phyloP scores from a whole-genome alignment of 1,284 basidiomycete genomes.

The Entoloma clypeatum region DNA sequence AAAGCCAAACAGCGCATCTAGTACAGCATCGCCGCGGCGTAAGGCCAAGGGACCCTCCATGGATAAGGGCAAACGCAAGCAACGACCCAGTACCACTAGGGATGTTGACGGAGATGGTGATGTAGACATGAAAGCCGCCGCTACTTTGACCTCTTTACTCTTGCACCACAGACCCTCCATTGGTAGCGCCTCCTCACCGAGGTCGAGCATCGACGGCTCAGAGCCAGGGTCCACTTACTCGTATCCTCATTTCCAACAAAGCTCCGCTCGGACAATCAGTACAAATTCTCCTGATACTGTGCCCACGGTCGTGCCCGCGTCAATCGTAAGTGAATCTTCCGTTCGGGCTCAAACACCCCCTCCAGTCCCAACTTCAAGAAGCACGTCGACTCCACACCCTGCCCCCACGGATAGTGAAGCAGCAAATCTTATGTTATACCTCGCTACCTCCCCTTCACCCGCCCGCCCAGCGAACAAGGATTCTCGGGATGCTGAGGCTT shows the following conservation, averaged over 20 bases:
- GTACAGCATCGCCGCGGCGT: constrained; percentile 30
- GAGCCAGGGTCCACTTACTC: constrained; percentile 54
- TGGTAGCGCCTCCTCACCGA: constrained; percentile 56
- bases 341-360: constrained; percentile 26
- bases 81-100: constrained; percentile 32
- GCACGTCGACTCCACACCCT: constrained; percentile 35
- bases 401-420: constrained; percentile 68
- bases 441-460: constrained; percentile 78
- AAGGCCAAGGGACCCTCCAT: constrained; percentile 35
- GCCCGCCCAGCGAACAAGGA: constrained; percentile 56
- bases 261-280: constrained; percentile 45
- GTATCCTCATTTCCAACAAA: constrained; percentile 59
- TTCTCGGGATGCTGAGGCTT: constrained; percentile 49
- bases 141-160: constrained; percentile 68
- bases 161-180: constrained; percentile 59
- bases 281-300: constrained; percentile 22
- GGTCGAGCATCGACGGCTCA: constrained; percentile 64
- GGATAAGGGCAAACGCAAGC: constrained; percentile 51
- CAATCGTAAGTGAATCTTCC: constrained; percentile 22
- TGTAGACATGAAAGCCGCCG: constrained; percentile 76
- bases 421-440: constrained; percentile 73
- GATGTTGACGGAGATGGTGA: constrained; percentile 47
- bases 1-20: constrained; percentile 27
- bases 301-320: constrained; percentile 18
- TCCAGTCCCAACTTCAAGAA: constrained; percentile 20